Conservation (phyloP, 2,329 filamentous ascomycete genomes). For the Dactylonectria macrodidyma region DNA sequence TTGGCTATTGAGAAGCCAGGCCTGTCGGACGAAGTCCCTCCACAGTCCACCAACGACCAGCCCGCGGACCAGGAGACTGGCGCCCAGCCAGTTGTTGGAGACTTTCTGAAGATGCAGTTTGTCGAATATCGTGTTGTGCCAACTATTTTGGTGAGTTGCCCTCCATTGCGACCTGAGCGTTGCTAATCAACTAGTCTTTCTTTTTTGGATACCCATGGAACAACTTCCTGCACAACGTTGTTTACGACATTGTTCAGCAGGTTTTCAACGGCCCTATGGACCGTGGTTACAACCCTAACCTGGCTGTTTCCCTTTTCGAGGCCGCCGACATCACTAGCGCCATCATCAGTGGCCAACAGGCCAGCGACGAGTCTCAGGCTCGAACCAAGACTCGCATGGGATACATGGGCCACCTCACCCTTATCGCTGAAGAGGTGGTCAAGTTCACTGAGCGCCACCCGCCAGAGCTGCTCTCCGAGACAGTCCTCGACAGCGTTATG, state of each 20-base stretch:
- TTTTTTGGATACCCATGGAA: constrained; percentile 99
- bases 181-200: constrained; percentile 76
- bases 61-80: constrained; percentile 30
- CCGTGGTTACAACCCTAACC: constrained; percentile 88
- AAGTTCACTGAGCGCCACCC: constrained; percentile 98
- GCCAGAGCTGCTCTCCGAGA: constrained; percentile 86
- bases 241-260: constrained; percentile 98
- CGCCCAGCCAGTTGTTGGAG: constrained; percentile 85
- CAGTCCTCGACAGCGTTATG: constrained; percentile 90
- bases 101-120: constrained; percentile 96
- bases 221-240: constrained; percentile 98
- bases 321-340: constrained; percentile 90
- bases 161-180: neutral
- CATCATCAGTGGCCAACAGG: constrained; percentile 91
- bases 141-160: constrained; percentile 84
- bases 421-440: constrained; percentile 98
- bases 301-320: constrained; percentile 95
- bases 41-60: constrained; percentile 32
- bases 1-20: constrained; percentile 26
- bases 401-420: constrained; percentile 97
- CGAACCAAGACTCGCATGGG: constrained; percentile 92
- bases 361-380: constrained; percentile 87
- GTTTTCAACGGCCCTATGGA: constrained; percentile 99
- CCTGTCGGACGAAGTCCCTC: constrained; percentile 16
- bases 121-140: constrained; percentile 95